Evolutionary conservation across 495 filamentous ascomycete species (phyloP), one percentile per base, ranked within the genome.

Genomic region (Penicillium cataractarum): DNA sequence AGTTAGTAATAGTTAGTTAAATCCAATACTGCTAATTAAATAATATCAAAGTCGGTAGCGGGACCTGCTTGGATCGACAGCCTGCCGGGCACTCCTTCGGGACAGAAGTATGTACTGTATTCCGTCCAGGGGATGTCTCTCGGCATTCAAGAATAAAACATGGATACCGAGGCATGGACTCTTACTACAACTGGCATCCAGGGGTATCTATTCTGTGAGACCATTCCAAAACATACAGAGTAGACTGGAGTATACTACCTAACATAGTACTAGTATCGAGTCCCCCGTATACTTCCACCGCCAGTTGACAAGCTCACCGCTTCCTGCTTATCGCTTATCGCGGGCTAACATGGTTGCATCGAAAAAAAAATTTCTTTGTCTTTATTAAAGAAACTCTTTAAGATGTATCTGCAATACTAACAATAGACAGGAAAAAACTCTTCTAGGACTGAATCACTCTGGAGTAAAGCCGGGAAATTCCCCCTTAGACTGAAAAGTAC

Each of bases 301-400:
- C 35, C 44, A 31, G 51, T 67, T 60, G 21, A 17, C 15, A 7
- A 9, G 9, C 56, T 68, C 66, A 65, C 66, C 62, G 59, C 66
- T 65, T 53, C 48, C 29, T 37, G 52, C 63, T 69, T 69, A 69
- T 69, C 63, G 66, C 59, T 65, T 69, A 69, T 69, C 66, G 63
- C 63, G 62, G 60, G 44, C 12, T 22, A 12, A 24, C 33, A 42
- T 53, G 37, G 31, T 44, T 40, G 33, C 32, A 61, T 58, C 21
- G 0, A 51, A 26, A n/a, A 56, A 27, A 24, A 26, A 40, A 27
- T 44, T 10, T 24, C 9, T 35, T 27, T 57, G 6, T 46, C 27
- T 46, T 40, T 4, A n/a, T 46, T 9, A 22, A 46, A 46, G 19
- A 46, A 46, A 12, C 7, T 12, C 12, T 12, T 3, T 13, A 13